Base-by-base conservation (phyloP, 108 stramenopile species). In the Nitzschia putrida region DNA sequence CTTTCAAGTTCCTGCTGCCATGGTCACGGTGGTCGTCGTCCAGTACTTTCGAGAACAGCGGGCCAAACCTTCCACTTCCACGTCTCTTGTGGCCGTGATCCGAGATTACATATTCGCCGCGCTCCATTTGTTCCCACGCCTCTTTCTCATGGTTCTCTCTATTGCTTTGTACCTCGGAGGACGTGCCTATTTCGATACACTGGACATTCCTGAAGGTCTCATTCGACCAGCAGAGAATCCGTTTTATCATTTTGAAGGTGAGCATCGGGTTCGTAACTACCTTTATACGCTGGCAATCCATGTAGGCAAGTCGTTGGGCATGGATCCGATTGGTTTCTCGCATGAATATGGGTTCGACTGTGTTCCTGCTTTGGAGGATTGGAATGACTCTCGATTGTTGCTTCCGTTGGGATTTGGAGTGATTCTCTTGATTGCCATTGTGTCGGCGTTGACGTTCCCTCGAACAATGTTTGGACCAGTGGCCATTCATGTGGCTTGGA, bases 221-320 rank as follows among this genome's bases (percentile, higher is more conserved):
- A 90, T 93, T 43, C 88, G 92, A 76, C 83, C 83, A 0, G 92
- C 92, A 14, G 92, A 93, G 71, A 90, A 90, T 77, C 92, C 92
- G 25, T 93, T 83, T 66, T 93, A 83, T 52, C 42, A 64, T 23
- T 72, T 87, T 13, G 51, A 25, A 20, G 85, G 85, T 21, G 43
- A 50, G 54, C 50, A 76, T 8, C 76, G 85, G 13, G 39, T 83
- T 8, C 69, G 75, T 12, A 90, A 87, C 70, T 93, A 93, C 64
- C 54, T 83, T 10, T 89, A 86, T 43, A 67, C 87, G 13, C 25
- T 89, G 11, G 73, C 77, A 16, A 68, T 93, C 37, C 92, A 93
- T 68, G 52, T 88, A 22, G 68, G 57, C 49, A 88, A 88, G 53
- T 61, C 77, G 11, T 70, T 53, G 69, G 61, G 64, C 3, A 18